phyloP scores from a whole-genome alignment of 177 flowering plant genomes.

The Telopea speciosissima region DNA sequence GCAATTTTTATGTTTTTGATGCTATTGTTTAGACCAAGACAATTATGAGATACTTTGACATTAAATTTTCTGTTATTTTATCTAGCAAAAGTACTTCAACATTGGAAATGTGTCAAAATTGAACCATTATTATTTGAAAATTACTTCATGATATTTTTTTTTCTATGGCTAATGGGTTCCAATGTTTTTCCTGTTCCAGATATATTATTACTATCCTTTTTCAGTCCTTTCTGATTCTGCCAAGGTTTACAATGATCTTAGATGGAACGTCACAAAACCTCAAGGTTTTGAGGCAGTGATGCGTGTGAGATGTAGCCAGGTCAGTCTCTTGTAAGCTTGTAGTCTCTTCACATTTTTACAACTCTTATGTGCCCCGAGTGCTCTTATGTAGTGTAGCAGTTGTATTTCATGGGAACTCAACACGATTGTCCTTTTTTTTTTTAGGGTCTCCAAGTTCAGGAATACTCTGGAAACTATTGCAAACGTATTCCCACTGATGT shows the following conservation, averaged over 20 bases:
- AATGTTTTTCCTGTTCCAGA: constrained; percentile 36
- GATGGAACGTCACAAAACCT: constrained; percentile 97
- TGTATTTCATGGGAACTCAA: not conserved
- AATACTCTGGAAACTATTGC: constrained; percentile 92
- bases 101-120: no score
- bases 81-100: no score
- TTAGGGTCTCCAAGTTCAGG: constrained; percentile 99
- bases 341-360: not conserved
- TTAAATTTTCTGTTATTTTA: no score
- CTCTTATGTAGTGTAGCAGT: not conserved
- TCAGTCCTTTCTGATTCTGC: constrained; percentile 90
- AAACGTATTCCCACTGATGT: constrained; percentile 97
- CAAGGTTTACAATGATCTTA: constrained; percentile 95
- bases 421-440: constrained; percentile 7
- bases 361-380: not conserved
- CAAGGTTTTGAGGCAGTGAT: constrained; percentile 99
- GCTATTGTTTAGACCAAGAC: no score
- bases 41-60: no score
- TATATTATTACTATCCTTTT: constrained; percentile 88
- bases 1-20: no score
- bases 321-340: constrained; percentile 14
- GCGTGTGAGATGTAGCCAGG: constrained; percentile 99
- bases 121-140: no score
- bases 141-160: no score
- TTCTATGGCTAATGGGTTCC: not conserved